phyloP scores from a whole-genome alignment of 352 stramenopile genomes.

The Globisporangium paroecandrum region DNA sequence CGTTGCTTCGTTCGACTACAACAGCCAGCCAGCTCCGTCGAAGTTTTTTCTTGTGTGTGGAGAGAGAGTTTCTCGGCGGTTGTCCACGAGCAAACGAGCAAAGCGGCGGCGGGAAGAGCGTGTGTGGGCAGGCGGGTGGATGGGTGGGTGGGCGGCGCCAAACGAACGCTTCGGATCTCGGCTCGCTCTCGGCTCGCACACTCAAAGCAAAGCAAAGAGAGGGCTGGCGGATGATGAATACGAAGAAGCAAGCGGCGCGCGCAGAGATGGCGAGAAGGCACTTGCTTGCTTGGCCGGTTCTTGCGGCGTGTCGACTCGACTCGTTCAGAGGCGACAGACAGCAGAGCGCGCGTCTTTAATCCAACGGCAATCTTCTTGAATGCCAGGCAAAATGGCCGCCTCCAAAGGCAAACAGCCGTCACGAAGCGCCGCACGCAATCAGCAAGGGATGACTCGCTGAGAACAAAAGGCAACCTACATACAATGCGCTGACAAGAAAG shows the following conservation, averaged over 20 bases:
- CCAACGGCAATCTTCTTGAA: conserved; percentile 5
- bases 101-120: neutral
- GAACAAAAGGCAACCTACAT: conserved; percentile 12
- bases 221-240: neutral
- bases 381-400: neutral
- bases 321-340: neutral
- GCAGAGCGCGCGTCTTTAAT: neutral
- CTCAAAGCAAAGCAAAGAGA: neutral
- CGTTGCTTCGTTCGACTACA: neutral
- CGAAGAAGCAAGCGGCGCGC: neutral
- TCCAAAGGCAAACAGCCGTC: neutral
- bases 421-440: conserved; percentile 7
- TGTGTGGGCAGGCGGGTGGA: too few relatives aligned
- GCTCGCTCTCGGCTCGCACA: neutral
- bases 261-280: neutral
- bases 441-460: neutral
- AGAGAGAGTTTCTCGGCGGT: conserved; percentile 8
- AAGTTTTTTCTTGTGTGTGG: neutral
- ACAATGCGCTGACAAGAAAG: too few relatives aligned
- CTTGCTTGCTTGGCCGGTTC: neutral
- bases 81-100: neutral
- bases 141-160: neutral
- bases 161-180: neutral
- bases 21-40: neutral
- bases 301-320: neutral